phyloP scores from a whole-genome alignment of 2,329 filamentous ascomycete genomes.

The Fusarium coffeatum region DNA sequence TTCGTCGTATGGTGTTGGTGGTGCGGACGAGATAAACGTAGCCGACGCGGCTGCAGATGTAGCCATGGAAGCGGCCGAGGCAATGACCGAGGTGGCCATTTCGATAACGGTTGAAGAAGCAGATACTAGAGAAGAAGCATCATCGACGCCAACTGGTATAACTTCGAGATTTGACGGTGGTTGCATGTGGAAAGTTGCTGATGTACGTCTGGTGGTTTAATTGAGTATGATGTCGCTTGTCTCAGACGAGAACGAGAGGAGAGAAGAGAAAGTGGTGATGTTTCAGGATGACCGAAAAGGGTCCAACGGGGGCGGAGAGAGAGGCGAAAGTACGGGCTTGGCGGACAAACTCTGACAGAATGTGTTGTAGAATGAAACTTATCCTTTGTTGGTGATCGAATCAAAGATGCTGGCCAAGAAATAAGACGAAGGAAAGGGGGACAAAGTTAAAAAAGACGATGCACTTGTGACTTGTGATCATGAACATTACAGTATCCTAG shows the following conservation, averaged over 20 bases:
- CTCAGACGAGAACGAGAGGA: conserved; percentile 17
- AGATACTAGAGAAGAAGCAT: conserved; percentile 40
- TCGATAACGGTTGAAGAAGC: conserved; percentile 40
- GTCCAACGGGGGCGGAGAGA: conserved; percentile 8
- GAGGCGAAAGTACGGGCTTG: conserved; percentile 5
- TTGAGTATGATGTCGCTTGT: conserved; percentile 24
- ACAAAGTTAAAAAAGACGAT: conserved; percentile 13
- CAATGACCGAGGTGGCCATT: conserved; percentile 48
- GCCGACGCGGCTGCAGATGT: conserved; percentile 42
- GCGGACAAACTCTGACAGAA: conserved; percentile 9
- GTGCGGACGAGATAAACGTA: conserved; percentile 29
- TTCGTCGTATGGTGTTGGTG: conserved; percentile 51
- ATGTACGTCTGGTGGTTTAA: background rate
- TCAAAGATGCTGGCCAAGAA: conserved; percentile 6
- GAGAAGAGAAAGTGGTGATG: conserved; percentile 34
- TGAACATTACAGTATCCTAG: conserved; percentile 9
- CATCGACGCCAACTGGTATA: conserved; percentile 34
- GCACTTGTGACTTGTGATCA: conserved; percentile 38
- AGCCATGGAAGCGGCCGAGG: conserved; percentile 47
- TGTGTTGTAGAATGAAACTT: conserved; percentile 10
- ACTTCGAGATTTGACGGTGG: conserved; percentile 39
- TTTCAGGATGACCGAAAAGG: conserved; percentile 33
- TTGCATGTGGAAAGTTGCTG: conserved; percentile 34
- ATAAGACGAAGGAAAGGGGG: conserved; percentile 6
- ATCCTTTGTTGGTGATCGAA: background rate